phyloP scores from a whole-genome alignment of 176 grass and related monocot genomes.

The Echinochloa phyllopogon region DNA sequence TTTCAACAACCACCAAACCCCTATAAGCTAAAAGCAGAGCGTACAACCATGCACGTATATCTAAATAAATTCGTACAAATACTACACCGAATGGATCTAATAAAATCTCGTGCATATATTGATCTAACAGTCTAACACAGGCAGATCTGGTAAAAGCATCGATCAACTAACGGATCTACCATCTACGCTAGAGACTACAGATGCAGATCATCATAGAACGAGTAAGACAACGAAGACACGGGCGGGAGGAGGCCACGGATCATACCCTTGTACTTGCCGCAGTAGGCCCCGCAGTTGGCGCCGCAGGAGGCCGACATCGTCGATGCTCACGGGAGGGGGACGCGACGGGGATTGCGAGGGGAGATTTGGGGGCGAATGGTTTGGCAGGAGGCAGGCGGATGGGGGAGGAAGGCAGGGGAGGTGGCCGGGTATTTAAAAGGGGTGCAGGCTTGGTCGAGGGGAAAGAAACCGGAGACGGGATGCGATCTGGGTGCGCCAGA shows the following conservation, averaged over 20 bases:
- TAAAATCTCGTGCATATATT: neutral
- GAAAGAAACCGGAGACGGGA: constrained; percentile 44
- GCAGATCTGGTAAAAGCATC: constrained; percentile 10
- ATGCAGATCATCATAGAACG: neutral
- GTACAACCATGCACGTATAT: neutral
- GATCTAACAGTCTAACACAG: neutral
- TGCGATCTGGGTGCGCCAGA: constrained; percentile 47
- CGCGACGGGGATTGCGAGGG: neutral
- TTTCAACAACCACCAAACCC: neutral
- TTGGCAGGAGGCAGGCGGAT: neutral
- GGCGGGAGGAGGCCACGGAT: neutral
- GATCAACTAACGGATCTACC: constrained; percentile 42
- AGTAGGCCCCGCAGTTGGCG: constrained; percentile 44
- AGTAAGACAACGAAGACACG: neutral
- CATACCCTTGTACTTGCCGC: constrained; percentile 83
- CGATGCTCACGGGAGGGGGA: constrained; percentile 10
- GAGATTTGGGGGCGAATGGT: constrained; percentile 1
- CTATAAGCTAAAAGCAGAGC: neutral
- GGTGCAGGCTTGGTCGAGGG: constrained; percentile 51
- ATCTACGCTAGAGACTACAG: constrained; percentile 39
- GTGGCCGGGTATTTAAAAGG: constrained; percentile 41
- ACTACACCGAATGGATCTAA: neutral
- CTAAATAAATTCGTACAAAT: neutral
- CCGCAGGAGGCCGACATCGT: constrained; percentile 86
- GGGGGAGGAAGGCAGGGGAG: neutral